phyloP scores from a whole-genome alignment of 1,284 basidiomycete genomes.

The Lentinula novae-zelandiae region DNA sequence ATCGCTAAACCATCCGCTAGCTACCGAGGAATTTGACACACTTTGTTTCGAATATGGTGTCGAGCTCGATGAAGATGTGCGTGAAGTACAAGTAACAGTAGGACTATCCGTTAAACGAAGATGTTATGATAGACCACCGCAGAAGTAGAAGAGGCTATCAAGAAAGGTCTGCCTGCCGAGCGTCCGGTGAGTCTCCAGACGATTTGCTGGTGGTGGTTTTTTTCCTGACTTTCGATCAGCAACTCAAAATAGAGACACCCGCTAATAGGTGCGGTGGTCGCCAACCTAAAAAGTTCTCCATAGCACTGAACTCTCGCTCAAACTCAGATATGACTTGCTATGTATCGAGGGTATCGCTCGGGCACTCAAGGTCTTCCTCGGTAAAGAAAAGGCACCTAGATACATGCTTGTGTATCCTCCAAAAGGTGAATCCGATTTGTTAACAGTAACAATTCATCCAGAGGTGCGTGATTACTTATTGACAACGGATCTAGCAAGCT shows the following conservation, averaged over 20 bases:
- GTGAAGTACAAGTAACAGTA: conserved; percentile 24
- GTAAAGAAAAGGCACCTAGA: conserved; percentile 63
- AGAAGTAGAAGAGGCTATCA: conserved; percentile 79
- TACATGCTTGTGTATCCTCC: conserved; percentile 72
- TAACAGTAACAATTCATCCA: conserved; percentile 66
- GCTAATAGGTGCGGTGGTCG: conserved; percentile 72
- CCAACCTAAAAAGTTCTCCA: conserved; percentile 8
- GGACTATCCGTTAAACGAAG: neutral
- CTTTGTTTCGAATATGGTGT: conserved; percentile 98
- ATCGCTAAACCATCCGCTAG: conserved; percentile 37
- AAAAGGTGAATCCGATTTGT: conserved; percentile 59
- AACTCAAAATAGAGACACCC: conserved; percentile 98
- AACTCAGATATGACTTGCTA: conserved; percentile 88
- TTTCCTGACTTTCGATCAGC: conserved; percentile 49
- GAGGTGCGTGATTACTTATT: conserved; percentile 49
- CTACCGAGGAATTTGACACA: conserved; percentile 91
- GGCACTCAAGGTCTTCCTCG: conserved; percentile 84
- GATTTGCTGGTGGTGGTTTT: conserved; percentile 10
- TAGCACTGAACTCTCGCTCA: conserved; percentile 11
- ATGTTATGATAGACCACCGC: conserved; percentile 69
- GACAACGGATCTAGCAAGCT: neutral
- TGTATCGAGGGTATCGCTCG: conserved; percentile 96
- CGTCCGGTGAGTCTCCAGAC: conserved; percentile 58
- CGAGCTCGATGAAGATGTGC: conserved; percentile 95
- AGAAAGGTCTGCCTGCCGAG: conserved; percentile 78